These are phyloP conservation scores for Gentiana dahurica DNA, from an alignment of 257 asterid species.

Conservation along the genomic window DNA sequence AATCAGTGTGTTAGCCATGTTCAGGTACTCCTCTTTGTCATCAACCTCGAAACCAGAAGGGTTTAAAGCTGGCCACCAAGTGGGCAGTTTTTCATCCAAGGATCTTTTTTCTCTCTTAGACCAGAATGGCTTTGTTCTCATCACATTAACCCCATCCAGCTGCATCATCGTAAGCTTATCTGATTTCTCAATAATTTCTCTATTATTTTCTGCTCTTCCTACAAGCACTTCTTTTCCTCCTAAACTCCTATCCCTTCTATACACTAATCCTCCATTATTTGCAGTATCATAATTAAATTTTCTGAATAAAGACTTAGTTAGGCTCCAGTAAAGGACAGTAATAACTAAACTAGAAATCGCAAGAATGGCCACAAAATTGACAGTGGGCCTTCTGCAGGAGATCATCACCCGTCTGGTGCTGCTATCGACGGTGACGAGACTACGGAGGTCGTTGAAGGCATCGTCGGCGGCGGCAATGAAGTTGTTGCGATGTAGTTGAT, in stretches of 20 bases:
- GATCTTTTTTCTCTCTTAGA: conserved; percentile 25
- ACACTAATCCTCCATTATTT: conserved; percentile 33
- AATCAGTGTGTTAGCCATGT: conserved; percentile 48
- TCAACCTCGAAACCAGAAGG: conserved; percentile 16
- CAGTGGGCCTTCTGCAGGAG: conserved; percentile 74
- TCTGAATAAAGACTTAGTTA: conserved; percentile 22
- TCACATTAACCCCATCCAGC: conserved; percentile 11
- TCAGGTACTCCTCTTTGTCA: conserved; percentile 54
- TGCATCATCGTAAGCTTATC: conserved; percentile 8
- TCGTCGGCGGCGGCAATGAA: conserved; percentile 36
- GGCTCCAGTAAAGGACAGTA: conserved; percentile 26
- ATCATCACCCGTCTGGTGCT: conserved; percentile 31
- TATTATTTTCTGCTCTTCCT: conserved; percentile 34
- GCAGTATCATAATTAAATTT: neutral
- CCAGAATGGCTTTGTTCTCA: conserved; percentile 13
- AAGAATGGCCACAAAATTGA: conserved; percentile 34
- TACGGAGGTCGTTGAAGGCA: conserved; percentile 55
- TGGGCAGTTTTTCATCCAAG: conserved; percentile 45
- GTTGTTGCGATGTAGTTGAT: conserved; percentile 33
- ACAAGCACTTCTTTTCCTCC: conserved; percentile 88
- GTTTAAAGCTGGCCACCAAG: conserved; percentile 71
- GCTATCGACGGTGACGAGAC: conserved; percentile 35
- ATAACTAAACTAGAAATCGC: conserved; percentile 37
- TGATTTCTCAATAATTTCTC: conserved; percentile 12
- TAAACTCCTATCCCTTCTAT: conserved; percentile 83